A percentile compares a stretch with the other conserved stretches of the same genome.
phyloP scores from a whole-genome alignment of 2,329 filamentous ascomycete genomes.

The Pseudogymnoascus verrucosus region DNA sequence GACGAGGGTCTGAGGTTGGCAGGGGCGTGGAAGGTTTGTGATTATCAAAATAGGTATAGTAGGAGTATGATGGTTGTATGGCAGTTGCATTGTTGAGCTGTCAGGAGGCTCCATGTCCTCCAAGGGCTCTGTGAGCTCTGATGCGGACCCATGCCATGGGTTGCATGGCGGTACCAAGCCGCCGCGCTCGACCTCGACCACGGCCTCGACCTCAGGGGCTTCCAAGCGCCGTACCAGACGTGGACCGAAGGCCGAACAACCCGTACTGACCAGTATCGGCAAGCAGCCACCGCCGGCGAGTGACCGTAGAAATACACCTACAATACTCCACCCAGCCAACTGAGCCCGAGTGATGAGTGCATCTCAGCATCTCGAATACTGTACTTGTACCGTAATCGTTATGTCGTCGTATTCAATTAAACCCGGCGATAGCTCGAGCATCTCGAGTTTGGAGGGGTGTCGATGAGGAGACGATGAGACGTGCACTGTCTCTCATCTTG shows the following conservation, averaged over 20 bases:
- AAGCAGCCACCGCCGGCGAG: not conserved
- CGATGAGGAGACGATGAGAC: conserved; percentile 3
- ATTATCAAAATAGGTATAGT: not conserved
- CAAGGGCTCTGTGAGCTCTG: not conserved
- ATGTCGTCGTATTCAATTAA: not conserved
- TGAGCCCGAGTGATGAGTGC: not conserved
- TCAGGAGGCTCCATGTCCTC: conserved; percentile 1
- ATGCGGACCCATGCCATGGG: not conserved
- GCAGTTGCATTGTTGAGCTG: not conserved
- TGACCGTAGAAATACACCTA: not conserved
- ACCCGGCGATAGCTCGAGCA: not conserved
- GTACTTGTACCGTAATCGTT: conserved; percentile 12
- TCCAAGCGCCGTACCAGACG: conserved; percentile 17
- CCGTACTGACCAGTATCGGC: not conserved
- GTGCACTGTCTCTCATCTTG: not conserved
- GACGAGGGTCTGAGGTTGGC: conserved; percentile 3
- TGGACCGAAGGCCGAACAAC: not conserved
- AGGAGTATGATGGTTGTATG: not conserved
- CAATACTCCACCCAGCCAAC: not conserved
- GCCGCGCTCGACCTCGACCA: conserved; percentile 50
- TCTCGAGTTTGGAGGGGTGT: conserved; percentile 6
- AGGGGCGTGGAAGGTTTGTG: not conserved
- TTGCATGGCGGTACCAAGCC: conserved; percentile 28
- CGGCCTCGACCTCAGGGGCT: conserved; percentile 52
- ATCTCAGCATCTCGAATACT: not conserved